Base-by-base conservation (phyloP, 257 asterid genomes). In the Rehmannia glutinosa region DNA sequence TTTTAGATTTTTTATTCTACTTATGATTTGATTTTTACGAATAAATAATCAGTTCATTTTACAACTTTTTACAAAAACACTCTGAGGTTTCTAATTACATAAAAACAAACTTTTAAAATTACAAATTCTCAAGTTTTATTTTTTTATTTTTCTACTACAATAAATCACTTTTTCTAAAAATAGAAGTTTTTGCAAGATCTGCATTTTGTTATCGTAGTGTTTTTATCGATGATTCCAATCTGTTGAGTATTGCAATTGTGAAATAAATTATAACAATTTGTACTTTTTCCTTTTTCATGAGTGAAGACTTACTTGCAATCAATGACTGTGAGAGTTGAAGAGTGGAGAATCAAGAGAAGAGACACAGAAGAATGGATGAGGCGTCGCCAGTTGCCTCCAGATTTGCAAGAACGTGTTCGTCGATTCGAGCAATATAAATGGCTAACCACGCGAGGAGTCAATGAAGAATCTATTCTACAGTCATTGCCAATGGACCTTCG, bases 281-380 rank as follows among this genome's bases (percentile, higher is more conserved):
- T 56, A 3, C 8, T 20, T 70, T 49, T 66, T 8, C 24, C 53
- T 35, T 16, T 35, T 16, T 56, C 30, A 59, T 59, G 25, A 19
- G 43, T 59, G 68, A 71, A 92, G 98, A 90, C 96, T 21, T 92
- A 90, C 73, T 71, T 90, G 83, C 85, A 81, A 83, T 92, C 97
- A 68, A 79, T 88, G 93, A 84, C 97, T 68, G 86, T 92, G 73
- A 90, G 92, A 68, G 82, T 92, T 27, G 98, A 92, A 83, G 98
- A 92, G 77, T 90, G 98, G 98, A 81, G 98, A 71, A 72, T 87
- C 17, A 87, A 75, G 83, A 83, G 85, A 82, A 77, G 98, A 73
- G 98, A 92, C 67, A 84, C 90, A 0, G 98, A 92, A 70, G 98
- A 92, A 74, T 92, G 98, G 98, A 92, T 92, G 98, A 83, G 96